Evolutionary conservation across 2,329 filamentous ascomycete genomes (phyloP), one percentile per base, ranked within the genome.

Genomic region (Botryosphaeria dothidea): DNA sequence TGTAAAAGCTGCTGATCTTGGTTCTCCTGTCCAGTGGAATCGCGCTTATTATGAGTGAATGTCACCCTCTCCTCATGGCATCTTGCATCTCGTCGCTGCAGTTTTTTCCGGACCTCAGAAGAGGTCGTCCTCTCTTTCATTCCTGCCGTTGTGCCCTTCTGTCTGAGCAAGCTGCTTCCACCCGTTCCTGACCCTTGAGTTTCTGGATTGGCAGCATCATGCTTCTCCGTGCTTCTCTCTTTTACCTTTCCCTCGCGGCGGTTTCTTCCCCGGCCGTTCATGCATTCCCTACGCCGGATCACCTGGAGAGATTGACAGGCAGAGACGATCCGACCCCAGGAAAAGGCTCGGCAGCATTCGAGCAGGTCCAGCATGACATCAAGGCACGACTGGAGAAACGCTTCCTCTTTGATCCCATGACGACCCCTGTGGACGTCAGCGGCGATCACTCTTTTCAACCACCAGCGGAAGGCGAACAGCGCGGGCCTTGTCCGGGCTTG

Each of bases 401-500:
- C n/a, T 51, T 54, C 19, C 23, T 54, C 27, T 54, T 54, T 21
- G 36, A 54, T 25, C 23, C 21, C 13, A 46, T 61, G 56, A 31
- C 41, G 6, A 61, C 56, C 11, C 61, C 34, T 19, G 34, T 34
- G 17, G 34, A 56, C 34, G 29, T 60, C 43, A 51, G 29, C n/a
- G 62, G 41, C 41, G 54, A 65, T 31, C 62, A 48, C n/a, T 25
- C 41, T 3, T 49, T 64, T n/a, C 23, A 57, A 15, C 38, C 49
- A 15, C 62, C 41, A 25, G 45, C 15, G 25, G 49, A 49, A 4
- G 66, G 66, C 13, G 75, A 76, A 56, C 69, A 71, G 63, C 69
- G 71, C 25, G 68, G 66, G 1, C 75, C 75, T 9, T 77, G 75
- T 52, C 75, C 74, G 1, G 71, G 67, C 4, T 67, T 76, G 21